Percentiles rank a stretch among this genome's conserved stretches.
phyloP scores from a whole-genome alignment of 225 moss, liverwort and hornwort genomes.

The Marchantia paleacea region DNA sequence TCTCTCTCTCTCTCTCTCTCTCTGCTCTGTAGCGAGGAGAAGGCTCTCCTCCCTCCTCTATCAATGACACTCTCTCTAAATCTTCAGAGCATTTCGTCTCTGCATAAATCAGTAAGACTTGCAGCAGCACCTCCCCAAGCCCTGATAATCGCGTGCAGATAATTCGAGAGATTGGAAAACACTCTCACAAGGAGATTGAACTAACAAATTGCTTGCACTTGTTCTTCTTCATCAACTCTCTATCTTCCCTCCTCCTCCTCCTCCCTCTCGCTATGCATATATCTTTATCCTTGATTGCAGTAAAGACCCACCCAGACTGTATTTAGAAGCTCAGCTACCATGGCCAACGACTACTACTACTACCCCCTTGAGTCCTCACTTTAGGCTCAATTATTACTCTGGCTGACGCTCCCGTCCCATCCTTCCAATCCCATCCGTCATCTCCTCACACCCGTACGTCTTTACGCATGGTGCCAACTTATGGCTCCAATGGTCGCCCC shows the following conservation, averaged over 20 bases:
- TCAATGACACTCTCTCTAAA: background rate
- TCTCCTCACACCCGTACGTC: background rate
- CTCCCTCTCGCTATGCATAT: no score
- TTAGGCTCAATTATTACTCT: background rate
- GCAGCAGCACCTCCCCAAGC: background rate
- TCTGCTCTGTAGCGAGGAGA: background rate
- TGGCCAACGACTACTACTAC: background rate
- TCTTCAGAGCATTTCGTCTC: background rate
- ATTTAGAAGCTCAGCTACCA: background rate
- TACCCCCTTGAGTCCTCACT: background rate
- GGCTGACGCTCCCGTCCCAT: background rate
- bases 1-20: background rate
- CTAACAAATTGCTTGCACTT: background rate
- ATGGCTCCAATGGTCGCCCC: background rate
- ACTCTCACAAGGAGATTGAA: background rate
- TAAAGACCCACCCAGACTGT: no score
- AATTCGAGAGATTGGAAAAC: no score
- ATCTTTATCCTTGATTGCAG: no score
- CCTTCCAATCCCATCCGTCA: no score
- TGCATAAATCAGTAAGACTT: background rate
- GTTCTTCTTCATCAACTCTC: background rate
- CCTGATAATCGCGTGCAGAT: background rate
- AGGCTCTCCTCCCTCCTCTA: background rate
- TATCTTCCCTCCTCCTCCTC: background rate
- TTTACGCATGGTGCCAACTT: background rate